Evolutionary conservation across 768 basidiomycete genomes (phyloP), one percentile per base, ranked within the genome.

Genomic region (Paxillus rubicundulus): DNA sequence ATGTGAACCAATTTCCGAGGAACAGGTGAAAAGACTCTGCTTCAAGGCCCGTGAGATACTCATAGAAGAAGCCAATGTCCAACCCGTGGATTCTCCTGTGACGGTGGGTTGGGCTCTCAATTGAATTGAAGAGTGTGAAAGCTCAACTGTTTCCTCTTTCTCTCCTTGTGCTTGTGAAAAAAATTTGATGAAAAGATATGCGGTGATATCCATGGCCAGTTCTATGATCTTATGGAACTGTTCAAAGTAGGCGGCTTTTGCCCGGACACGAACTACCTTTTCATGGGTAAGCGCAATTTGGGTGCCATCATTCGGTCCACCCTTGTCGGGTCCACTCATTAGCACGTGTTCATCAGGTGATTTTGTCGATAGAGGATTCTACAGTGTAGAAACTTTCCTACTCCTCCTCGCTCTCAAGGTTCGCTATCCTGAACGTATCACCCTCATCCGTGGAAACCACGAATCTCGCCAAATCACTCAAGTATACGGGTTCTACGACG

Each of bases 381-480:
- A 97, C 77, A 87, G 85, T 67, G 92, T 98, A 53, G 96, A 98
- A 67, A 98, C 96, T 0, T 96, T 98, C 68, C 82, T 97, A 17
- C 84, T 98, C 41, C 82, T 98, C 17, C 83, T 98, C 59, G 93
- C 94, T 0, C 84, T 97, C 67, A 99, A 99, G 71, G 90, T 96
- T 55, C 91, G 96, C 18, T 98, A 97, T 70, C 96, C 95, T 24
- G 96, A 98, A 66, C 87, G 94, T 47, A 96, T 98, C 68, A 97
- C 93, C 0, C 86, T 98, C 58, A 95, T 98, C 57, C 82, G 96
- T 42, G 96, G 96, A 9, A 98, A 98, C 79, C 96, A 98, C 76
- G 96, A 98, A 69, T 93, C 90, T 6, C 80, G 96, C 3, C 96
- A 98, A 67, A 98, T 98, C 61, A 98, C 96, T 0, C 96, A 98